phyloP scores from a whole-genome alignment of 805 yeast genomes.

The Myxozyma vanderwaltii region DNA sequence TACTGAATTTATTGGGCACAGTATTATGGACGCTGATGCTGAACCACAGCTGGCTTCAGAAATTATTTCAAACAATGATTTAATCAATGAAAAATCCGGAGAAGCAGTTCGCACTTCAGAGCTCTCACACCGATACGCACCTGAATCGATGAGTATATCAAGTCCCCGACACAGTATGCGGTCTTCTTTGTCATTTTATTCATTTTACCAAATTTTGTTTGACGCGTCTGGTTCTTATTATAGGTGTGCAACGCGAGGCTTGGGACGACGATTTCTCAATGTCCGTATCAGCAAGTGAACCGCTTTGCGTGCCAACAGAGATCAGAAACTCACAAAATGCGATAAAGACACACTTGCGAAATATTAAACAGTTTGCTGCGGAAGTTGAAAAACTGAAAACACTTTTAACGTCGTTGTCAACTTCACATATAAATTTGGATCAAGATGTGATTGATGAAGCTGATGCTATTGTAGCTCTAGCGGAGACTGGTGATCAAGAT shows the following conservation, averaged over 20 bases:
- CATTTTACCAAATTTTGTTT: neutral
- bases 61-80: too few relatives aligned
- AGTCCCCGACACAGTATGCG: too few relatives aligned
- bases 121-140: neutral
- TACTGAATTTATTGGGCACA: too few relatives aligned
- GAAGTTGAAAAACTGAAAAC: conserved; percentile 12
- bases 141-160: neutral
- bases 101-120: too few relatives aligned
- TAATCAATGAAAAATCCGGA: too few relatives aligned
- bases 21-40: too few relatives aligned
- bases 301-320: conserved; percentile 17
- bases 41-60: too few relatives aligned
- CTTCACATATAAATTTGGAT: neutral
- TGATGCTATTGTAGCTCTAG: conserved; percentile 24
- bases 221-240: neutral
- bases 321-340: conserved; percentile 17
- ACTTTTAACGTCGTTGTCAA: neutral
- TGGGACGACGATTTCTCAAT: conserved; percentile 33
- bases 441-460: conserved; percentile 24
- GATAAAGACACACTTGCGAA: conserved; percentile 16
- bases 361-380: conserved; percentile 23
- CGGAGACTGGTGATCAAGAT: conserved; percentile 19
- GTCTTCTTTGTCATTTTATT: neutral
- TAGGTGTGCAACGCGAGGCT: conserved; percentile 14
- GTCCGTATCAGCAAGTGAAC: neutral